Base-by-base conservation (phyloP, 2,329 filamentous ascomycete species). In the Paradendryphiella salina region DNA sequence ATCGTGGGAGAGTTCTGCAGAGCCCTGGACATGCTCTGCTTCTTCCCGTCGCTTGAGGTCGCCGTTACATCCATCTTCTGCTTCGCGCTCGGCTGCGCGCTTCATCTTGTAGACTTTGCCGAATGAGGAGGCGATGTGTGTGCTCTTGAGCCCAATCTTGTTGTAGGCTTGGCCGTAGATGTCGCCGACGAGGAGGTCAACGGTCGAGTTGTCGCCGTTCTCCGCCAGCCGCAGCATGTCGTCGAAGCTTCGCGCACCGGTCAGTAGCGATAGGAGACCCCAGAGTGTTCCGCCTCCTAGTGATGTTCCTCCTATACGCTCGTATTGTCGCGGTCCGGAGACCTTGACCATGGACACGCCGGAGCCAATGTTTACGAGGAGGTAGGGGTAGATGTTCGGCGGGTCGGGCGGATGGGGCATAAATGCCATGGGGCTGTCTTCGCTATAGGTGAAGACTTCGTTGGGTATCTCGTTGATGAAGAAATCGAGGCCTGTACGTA, bases 261-360 rank as follows among this genome's bases (percentile, higher is more conserved):
- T 99, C 32, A 99, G 80, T 43, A 99, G 82, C 10, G 90, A 94
- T 31, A 99, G 81, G 18, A 99, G 79, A 0, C 94, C 94, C 94
- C 94, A 99, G 44, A 99, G 86, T 1, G 94, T 99, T n/a, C 94
- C 94, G 36, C 94, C 94, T 28, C 94, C 94, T 0, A 99, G 82
- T 3, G 92, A 96, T 3, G 94, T 96, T 54, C 94, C 94, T 45
- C 94, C 94, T 8, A 99, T 93, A 64, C 94, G 89, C 73, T 95
- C 82, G 72, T 88, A 96, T 59, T 90, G 83, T 46, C 88, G 84
- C 0, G 91, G 92, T 0, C 92, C 93, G 0, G 89, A 95, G 6
- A 99, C 94, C 72, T 97, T 97, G 74, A 99, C 87, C 83, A 99
- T 96, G 34, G 88, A 94, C 4, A 99, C 94, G 43, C 94, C 94